These are phyloP conservation scores for Lignosus rhinocerotis DNA, from an alignment of 1,284 basidiomycete genomes.

Conservation along the genomic window DNA sequence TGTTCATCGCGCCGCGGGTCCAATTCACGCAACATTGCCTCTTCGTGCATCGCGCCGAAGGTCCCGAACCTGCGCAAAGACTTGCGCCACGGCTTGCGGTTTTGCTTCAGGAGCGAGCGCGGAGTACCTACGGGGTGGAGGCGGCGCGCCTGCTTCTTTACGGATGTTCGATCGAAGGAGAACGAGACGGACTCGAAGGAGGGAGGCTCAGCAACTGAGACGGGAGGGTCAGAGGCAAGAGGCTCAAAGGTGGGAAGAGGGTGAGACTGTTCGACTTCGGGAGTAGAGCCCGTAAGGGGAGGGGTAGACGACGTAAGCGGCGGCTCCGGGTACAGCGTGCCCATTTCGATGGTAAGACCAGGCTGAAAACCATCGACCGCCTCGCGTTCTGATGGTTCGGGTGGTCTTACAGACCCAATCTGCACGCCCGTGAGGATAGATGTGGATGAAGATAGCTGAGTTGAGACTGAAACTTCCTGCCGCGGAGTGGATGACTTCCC, in stretches of 20 bases:
- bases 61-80: slow-evolving; percentile 44
- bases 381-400: background rate
- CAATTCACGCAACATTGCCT: slow-evolving; percentile 47
- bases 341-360: slow-evolving; percentile 9
- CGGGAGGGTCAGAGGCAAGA: background rate
- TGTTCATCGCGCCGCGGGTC: slow-evolving; percentile 51
- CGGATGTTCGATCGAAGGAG: slow-evolving; percentile 13
- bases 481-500: slow-evolving; percentile 15
- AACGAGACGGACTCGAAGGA: slow-evolving; percentile 26
- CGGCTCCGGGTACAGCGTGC: slow-evolving; percentile 14
- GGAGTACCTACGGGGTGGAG: slow-evolving; percentile 26
- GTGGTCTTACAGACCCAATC: background rate
- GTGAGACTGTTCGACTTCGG: slow-evolving; percentile 8
- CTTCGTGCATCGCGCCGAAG: slow-evolving; percentile 58
- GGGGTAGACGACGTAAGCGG: background rate
- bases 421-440: slow-evolving; percentile 35
- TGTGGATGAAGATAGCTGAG: slow-evolving; percentile 20
- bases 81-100: slow-evolving; percentile 29
- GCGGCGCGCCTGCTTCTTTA: slow-evolving; percentile 22
- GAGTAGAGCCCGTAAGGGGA: background rate
- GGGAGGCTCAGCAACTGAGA: slow-evolving; percentile 3
- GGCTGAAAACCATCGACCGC: background rate
- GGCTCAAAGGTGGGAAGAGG: slow-evolving; percentile 2
- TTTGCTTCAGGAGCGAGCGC: slow-evolving; percentile 25
- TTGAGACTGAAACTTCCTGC: background rate